Conservation (phyloP, 805 yeast genomes). For the Candida maltosa region DNA sequence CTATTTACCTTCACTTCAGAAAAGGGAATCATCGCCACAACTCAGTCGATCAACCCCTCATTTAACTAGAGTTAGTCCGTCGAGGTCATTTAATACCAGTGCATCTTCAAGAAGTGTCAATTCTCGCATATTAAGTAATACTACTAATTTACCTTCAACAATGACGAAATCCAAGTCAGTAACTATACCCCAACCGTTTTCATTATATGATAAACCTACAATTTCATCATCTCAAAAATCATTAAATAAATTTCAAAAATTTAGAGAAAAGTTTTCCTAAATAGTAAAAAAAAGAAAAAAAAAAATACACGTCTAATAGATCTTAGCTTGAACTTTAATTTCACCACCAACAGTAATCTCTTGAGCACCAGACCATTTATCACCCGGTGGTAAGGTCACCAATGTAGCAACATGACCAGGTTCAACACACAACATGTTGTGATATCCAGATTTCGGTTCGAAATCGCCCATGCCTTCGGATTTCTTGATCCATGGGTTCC, state of each 20-base stretch:
- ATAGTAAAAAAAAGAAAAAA: too few relatives aligned
- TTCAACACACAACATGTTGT: conserved; percentile 90
- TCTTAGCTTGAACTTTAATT: conserved; percentile 55
- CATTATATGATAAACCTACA: conserved; percentile 36
- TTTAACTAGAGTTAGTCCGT: conserved; percentile 7
- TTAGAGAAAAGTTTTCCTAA: conserved; percentile 28
- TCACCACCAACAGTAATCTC: conserved; percentile 54
- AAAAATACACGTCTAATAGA: conserved; percentile 17
- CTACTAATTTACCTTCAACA: conserved; percentile 2
- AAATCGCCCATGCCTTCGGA: conserved; percentile 86
- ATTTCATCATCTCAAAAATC: conserved; percentile 38
- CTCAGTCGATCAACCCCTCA: conserved; percentile 2
- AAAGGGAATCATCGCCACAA: neutral
- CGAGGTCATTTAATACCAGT: conserved; percentile 6
- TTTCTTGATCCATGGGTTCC: conserved; percentile 96
- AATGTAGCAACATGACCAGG: conserved; percentile 85
- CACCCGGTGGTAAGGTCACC: conserved; percentile 62
- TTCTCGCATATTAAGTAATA: conserved; percentile 4
- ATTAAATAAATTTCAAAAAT: conserved; percentile 31
- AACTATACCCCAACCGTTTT: conserved; percentile 28
- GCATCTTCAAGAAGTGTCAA: neutral
- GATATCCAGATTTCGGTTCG: conserved; percentile 78
- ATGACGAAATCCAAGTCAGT: conserved; percentile 6
- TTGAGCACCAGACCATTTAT: conserved; percentile 74
- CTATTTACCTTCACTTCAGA: neutral